A percentile compares a stretch with the other conserved stretches of the same genome.
phyloP scores from a whole-genome alignment of 352 stramenopile genomes.

The Pythium volutum region DNA sequence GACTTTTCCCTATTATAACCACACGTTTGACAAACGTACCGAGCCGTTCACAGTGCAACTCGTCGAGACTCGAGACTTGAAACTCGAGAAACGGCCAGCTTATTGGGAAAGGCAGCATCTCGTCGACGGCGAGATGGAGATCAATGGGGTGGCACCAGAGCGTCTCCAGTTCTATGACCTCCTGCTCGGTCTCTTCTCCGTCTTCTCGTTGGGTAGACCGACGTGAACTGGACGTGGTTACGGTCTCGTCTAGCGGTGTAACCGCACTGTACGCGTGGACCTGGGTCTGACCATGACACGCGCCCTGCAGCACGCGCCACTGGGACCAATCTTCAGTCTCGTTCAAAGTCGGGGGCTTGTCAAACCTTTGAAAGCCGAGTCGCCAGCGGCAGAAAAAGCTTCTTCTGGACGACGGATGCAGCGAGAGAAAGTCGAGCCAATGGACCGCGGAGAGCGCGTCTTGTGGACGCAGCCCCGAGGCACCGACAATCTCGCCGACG shows the following conservation, averaged over 20 bases:
- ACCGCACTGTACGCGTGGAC: conserved; percentile 27
- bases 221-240: conserved; percentile 11
- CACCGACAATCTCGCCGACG: conserved; percentile 48
- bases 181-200: not conserved
- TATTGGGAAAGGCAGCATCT: conserved; percentile 21
- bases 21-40: too few species aligned
- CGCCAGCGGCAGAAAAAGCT: conserved; percentile 61
- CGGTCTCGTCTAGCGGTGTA: conserved; percentile 6
- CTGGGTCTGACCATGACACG: conserved; percentile 43
- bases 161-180: conserved; percentile 31
- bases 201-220: conserved; percentile 9
- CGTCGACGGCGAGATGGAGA: conserved; percentile 35
- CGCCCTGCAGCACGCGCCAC: conserved; percentile 44
- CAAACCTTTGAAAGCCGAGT: conserved; percentile 18
- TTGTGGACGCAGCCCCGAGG: conserved; percentile 30
- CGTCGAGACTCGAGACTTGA: conserved; percentile 43
- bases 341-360: not conserved
- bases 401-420: conserved; percentile 33
- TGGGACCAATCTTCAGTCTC: not conserved
- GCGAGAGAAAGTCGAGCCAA: conserved; percentile 38
- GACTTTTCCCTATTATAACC: too few species aligned
- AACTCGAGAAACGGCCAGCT: conserved; percentile 46
- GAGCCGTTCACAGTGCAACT: conserved; percentile 35
- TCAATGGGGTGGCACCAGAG: conserved; percentile 58
- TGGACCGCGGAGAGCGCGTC: conserved; percentile 23